Evolutionary conservation across 306 rosid species (phyloP).

Genomic region (Trichosanthes cucumerina): DNA sequence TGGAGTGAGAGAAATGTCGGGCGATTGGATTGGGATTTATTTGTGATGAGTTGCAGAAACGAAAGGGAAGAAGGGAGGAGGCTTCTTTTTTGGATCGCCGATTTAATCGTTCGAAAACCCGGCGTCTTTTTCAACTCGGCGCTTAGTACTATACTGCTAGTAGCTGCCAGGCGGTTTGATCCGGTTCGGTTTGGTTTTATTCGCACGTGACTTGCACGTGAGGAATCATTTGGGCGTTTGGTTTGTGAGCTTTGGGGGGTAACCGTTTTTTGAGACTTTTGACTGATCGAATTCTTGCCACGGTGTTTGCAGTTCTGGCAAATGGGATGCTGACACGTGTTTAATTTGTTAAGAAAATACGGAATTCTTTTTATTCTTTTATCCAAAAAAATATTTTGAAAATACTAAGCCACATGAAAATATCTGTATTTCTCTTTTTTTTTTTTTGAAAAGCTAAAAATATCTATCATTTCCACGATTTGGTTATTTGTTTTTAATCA

Average conservation of each 20-base stretch:
- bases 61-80: neutral
- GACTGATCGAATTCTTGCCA: neutral
- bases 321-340: neutral
- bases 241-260: neutral
- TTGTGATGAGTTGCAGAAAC: neutral
- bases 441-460: neutral
- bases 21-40: slow-evolving; percentile 8
- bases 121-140: slow-evolving; percentile 1
- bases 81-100: neutral
- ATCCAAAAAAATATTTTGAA: neutral
- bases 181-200: neutral
- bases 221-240: neutral
- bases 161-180: neutral
- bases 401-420: neutral
- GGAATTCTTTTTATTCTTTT: neutral
- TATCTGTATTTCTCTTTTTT: neutral
- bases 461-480: neutral
- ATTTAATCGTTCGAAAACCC: neutral
- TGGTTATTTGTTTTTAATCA: neutral
- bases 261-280: neutral
- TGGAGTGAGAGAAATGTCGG: neutral
- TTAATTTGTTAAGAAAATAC: neutral
- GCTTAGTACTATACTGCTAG: neutral
- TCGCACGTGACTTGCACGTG: neutral
- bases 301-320: neutral